These are phyloP conservation scores for Stachybotrys echinatus DNA, from an alignment of 2,329 filamentous ascomycete species.

Conservation along the genomic window DNA sequence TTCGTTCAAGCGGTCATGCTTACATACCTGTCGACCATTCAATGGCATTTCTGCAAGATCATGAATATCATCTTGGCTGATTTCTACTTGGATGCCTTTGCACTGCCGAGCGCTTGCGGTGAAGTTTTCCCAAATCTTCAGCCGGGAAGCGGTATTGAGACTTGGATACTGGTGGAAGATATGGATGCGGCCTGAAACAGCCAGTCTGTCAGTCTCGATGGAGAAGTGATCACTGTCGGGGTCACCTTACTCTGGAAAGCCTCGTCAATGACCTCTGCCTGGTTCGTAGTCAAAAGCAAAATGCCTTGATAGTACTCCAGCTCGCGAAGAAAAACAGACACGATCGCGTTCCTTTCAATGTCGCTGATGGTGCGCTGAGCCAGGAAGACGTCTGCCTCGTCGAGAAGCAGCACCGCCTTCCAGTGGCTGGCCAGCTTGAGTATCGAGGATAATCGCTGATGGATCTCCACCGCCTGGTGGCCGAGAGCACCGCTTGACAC, in stretches of 20 bases:
- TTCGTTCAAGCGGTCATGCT: too few species aligned
- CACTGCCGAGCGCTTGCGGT: too few species aligned
- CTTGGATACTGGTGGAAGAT: too few species aligned
- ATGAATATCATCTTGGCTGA: too few species aligned
- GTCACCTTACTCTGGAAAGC: constrained; percentile 11
- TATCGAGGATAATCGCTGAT: constrained; percentile 42
- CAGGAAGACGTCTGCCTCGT: constrained; percentile 31
- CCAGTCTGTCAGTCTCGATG: too few species aligned
- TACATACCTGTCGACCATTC: too few species aligned
- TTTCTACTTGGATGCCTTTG: too few species aligned
- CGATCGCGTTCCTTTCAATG: constrained; percentile 12
- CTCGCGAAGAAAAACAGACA: constrained; percentile 22
- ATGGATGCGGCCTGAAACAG: too few species aligned
- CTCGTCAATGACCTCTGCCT: not conserved
- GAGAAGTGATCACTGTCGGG: too few species aligned
- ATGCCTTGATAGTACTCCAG: constrained; percentile 4
- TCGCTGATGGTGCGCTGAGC: constrained; percentile 18
- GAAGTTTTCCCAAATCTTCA: too few species aligned
- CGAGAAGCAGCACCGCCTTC: constrained; percentile 29
- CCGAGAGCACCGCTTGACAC: constrained; percentile 5
- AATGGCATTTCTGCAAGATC: too few species aligned
- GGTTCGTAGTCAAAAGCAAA: constrained; percentile 2
- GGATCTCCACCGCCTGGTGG: constrained; percentile 34
- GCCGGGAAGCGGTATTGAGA: too few species aligned
- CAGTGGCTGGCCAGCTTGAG: constrained; percentile 58